Evolutionary conservation across 2,329 filamentous ascomycete genomes (phyloP).

Genomic region (Colletotrichum incanum): DNA sequence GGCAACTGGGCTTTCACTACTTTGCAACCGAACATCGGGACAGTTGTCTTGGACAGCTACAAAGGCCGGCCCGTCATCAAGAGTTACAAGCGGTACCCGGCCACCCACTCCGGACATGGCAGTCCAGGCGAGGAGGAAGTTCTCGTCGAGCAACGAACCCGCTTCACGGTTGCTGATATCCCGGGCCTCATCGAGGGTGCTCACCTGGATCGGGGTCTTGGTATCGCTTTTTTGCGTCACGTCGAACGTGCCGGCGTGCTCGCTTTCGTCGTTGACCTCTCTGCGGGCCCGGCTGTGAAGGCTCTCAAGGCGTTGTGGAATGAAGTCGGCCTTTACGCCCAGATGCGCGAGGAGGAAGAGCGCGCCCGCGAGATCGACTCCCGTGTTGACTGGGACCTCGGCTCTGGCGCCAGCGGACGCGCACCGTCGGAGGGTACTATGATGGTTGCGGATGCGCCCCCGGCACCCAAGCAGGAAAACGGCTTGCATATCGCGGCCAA

Average conservation of each 20-base stretch:
- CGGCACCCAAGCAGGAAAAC: conserved; percentile 48
- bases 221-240: conserved; percentile 92
- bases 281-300: conserved; percentile 82
- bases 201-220: conserved; percentile 91
- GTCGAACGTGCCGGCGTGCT: conserved; percentile 94
- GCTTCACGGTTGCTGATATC: conserved; percentile 96
- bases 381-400: conserved; percentile 72
- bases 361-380: conserved; percentile 73
- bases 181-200: conserved; percentile 94
- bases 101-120: conserved; percentile 52
- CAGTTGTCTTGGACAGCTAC: conserved; percentile 91
- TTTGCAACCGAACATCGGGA: conserved; percentile 94
- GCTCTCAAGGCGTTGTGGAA: conserved; percentile 89
- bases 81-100: conserved; percentile 51
- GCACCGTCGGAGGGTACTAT: conserved; percentile 43
- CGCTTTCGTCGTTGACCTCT: conserved; percentile 93
- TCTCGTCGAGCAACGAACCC: conserved; percentile 74
- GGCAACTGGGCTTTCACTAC: conserved; percentile 99
- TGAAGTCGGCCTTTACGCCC: conserved; percentile 89
- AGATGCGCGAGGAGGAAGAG: conserved; percentile 83
- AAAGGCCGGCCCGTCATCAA: conserved; percentile 77
- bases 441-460: conserved; percentile 50
- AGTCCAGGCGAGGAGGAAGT: conserved; percentile 59
- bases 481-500: conserved; percentile 89
- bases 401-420: conserved; percentile 57